Conservation (phyloP, 768 basidiomycete genomes). For the Cystofilobasidium capitatum region DNA sequence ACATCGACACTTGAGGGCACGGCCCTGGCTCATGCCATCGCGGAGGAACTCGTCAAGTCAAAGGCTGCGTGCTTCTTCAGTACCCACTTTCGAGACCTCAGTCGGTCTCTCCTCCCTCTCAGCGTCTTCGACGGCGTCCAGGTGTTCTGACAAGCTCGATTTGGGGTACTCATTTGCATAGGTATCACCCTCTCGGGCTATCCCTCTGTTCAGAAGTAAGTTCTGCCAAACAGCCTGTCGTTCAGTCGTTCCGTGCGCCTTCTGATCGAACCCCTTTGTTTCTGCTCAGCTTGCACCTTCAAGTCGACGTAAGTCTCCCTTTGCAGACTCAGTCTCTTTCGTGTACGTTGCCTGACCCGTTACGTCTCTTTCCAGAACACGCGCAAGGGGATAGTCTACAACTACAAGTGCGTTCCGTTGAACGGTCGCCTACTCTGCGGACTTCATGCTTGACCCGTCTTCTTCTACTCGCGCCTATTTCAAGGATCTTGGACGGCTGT, state of each 20-base stretch:
- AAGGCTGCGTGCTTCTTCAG: slow-evolving; percentile 87
- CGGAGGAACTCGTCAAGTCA: slow-evolving; percentile 48
- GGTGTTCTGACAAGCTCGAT: not conserved
- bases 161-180: not conserved
- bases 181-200: slow-evolving; percentile 3
- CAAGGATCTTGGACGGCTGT: slow-evolving; percentile 8
- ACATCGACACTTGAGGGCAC: slow-evolving; percentile 66
- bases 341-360: not conserved
- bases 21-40: slow-evolving; percentile 42
- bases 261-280: not conserved
- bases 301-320: slow-evolving; percentile 4
- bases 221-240: not conserved
- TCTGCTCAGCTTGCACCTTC: slow-evolving; percentile 11
- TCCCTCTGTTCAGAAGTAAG: slow-evolving; percentile 6
- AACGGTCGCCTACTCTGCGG: not conserved
- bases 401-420: not conserved
- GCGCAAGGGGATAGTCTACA: not conserved
- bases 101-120: slow-evolving; percentile 62
- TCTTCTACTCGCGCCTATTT: not conserved
- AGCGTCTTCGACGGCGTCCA: slow-evolving; percentile 48
- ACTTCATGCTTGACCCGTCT: not conserved
- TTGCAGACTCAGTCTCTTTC: not conserved
- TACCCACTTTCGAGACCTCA: slow-evolving; percentile 74
- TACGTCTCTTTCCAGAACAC: not conserved
- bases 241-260: not conserved